Base-by-base conservation (phyloP, 148 eudicot genomes). In the Chenopodium quinoa region DNA sequence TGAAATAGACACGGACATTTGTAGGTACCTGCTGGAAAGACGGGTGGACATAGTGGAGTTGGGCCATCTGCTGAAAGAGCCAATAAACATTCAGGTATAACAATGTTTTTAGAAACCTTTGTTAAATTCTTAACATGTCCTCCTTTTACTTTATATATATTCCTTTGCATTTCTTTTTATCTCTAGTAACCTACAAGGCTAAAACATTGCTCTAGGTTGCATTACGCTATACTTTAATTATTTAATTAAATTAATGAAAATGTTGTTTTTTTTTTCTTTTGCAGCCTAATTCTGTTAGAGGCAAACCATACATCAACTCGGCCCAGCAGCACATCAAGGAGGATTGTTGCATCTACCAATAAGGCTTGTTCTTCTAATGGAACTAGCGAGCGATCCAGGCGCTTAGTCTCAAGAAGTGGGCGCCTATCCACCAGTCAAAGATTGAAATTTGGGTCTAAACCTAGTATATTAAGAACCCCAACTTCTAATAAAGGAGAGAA, bases 251-350 rank as follows among this genome's bases (percentile, higher is more conserved):
- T 31, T 20, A 56, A 5, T 46, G 3, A 16, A 75, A 34, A 17
- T 31, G 0, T 23, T 31, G 0, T 23, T 23, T 23, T 23, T 13
- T 48, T 22, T 22, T 54, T 47, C 78, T 20, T 54, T 56, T 67
- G 76, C 85, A 86, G 84, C 64, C 82, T 75, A 85, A 88, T 80
- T 65, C 84, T 37, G 10, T 69, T 65, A 84, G 82, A 84, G 86
- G 86, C 52, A 78, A 64, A 23, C 77, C 22, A 71, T 71, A 37
- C 81, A 3, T 84, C 90, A 7, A 71, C 87, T 37, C 80, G 79
- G 2, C 78, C 76, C 4, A 87, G 89, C 32, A 86, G 86, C 89
- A 86, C 89, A 29, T 88, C 89, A 48, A 88, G 82, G 74, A 82
- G 84, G 79, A 87, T 78, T 19, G 77, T 86, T 20, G 87, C 88